Conservation (phyloP, 768 basidiomycete genomes). For the Mycena rebaudengoi region DNA sequence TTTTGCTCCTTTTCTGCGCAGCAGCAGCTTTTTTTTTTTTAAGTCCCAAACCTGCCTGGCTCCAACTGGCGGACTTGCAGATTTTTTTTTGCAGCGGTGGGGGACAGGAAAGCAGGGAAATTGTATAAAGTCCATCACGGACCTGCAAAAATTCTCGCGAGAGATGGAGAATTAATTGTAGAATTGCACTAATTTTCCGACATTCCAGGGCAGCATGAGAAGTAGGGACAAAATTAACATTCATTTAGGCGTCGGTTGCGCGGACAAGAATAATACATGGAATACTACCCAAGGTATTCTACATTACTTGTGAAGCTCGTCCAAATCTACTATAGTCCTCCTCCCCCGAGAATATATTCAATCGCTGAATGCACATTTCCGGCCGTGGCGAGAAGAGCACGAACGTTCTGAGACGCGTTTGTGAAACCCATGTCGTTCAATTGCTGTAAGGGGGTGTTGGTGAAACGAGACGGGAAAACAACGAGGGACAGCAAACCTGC, state of each 20-base stretch:
- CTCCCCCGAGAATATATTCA: slow-evolving; percentile 89
- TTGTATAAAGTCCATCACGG: too few relatives aligned
- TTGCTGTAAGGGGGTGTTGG: slow-evolving; percentile 59
- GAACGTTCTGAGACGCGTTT: slow-evolving; percentile 88
- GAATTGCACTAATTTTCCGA: neutral
- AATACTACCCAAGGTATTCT: slow-evolving; percentile 18
- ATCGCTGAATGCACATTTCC: slow-evolving; percentile 93
- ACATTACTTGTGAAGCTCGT: neutral
- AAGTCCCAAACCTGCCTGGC: too few relatives aligned
- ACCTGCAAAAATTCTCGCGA: too few relatives aligned
- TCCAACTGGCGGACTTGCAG: too few relatives aligned
- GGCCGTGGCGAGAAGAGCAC: slow-evolving; percentile 90
- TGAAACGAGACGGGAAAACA: neutral
- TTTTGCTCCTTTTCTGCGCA: too few relatives aligned
- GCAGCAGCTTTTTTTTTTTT: too few relatives aligned
- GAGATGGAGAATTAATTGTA: too few relatives aligned
- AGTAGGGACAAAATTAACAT: neutral
- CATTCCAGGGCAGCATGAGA: neutral
- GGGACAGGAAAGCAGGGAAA: too few relatives aligned
- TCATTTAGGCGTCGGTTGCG: neutral
- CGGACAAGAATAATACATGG: slow-evolving; percentile 14
- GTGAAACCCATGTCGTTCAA: slow-evolving; percentile 95
- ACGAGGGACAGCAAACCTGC: slow-evolving; percentile 65
- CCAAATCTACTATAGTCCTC: slow-evolving; percentile 55
- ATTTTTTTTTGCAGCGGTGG: too few relatives aligned